Percentiles rank a stretch among this genome's conserved stretches.
Conservation (phyloP, 1,284 basidiomycete genomes). For the Rhodotorula glutinis region DNA sequence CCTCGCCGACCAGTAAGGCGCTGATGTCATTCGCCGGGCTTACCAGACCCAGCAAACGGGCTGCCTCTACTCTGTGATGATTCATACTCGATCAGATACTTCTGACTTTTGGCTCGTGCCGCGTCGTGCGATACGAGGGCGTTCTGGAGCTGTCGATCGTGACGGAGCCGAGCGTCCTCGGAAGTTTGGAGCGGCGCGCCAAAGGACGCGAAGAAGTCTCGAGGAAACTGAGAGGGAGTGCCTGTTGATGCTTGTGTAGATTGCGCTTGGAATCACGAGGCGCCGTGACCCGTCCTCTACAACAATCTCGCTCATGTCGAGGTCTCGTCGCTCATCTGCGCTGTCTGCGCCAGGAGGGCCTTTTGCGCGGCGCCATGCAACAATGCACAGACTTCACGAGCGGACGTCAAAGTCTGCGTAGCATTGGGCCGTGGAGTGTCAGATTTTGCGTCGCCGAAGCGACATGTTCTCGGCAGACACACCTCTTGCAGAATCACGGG, state of each 20-base stretch:
- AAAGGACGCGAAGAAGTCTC: background rate
- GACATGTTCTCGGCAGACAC: slow-evolving; percentile 45
- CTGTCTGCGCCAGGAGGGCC: slow-evolving; percentile 3
- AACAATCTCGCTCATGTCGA: too few relatives aligned
- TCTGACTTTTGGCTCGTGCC: background rate
- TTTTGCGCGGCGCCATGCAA: slow-evolving; percentile 57
- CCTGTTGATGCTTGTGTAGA: background rate
- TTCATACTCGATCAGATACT: slow-evolving; percentile 14
- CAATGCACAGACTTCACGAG: slow-evolving; percentile 65
- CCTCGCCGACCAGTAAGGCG: background rate
- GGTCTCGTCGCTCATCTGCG: background rate
- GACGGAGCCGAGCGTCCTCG: background rate
- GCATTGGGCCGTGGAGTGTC: too few relatives aligned
- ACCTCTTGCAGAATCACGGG: slow-evolving; percentile 58
- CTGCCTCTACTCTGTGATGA: slow-evolving; percentile 7
- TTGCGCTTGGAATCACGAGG: too few relatives aligned
- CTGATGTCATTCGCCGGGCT: background rate
- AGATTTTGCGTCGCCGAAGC: background rate
- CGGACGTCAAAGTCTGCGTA: slow-evolving; percentile 62
- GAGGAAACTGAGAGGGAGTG: background rate
- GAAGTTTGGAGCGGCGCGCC: background rate
- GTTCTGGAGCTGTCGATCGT: background rate
- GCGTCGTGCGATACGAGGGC: background rate
- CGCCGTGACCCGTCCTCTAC: too few relatives aligned
- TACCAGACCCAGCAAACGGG: too few relatives aligned